Evolutionary conservation across 148 eudicot species (phyloP).

Genomic region (Spergularia bocconei): DNA sequence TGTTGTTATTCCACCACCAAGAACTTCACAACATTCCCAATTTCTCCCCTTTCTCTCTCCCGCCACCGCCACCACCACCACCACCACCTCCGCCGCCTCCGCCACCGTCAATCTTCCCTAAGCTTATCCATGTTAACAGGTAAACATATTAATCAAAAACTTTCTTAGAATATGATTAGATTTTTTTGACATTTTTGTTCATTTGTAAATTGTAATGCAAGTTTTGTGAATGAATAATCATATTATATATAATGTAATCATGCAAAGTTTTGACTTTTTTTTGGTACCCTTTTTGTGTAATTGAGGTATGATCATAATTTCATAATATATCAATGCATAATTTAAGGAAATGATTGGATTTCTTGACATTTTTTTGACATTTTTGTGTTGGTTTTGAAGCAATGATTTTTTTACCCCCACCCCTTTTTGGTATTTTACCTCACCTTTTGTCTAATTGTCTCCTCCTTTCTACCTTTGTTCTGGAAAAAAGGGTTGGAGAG

Average conservation of each 20-base stretch:
- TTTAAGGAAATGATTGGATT: conserved; percentile 5
- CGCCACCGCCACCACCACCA: background rate
- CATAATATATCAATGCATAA: background rate
- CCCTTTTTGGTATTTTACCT: conserved; percentile 27
- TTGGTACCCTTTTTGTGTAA: background rate
- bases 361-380: background rate
- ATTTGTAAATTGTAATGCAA: background rate
- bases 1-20: conserved; percentile 5
- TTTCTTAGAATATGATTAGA: background rate
- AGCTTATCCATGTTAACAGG: background rate
- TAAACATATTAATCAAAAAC: background rate
- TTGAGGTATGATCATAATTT: background rate
- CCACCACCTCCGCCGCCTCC: conserved; percentile 1
- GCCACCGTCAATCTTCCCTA: background rate
- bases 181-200: background rate
- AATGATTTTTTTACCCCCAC: background rate
- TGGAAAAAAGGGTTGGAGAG: conserved; percentile 22
- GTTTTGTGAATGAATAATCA: background rate
- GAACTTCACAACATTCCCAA: background rate
- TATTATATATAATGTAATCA: background rate
- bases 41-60: background rate
- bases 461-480: conserved; percentile 5
- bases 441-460: conserved; percentile 7
- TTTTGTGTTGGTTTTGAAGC: background rate
- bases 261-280: background rate